These are phyloP conservation scores for Inga leiocalycina DNA, from an alignment of 306 rosid species.

Conservation along the genomic window DNA sequence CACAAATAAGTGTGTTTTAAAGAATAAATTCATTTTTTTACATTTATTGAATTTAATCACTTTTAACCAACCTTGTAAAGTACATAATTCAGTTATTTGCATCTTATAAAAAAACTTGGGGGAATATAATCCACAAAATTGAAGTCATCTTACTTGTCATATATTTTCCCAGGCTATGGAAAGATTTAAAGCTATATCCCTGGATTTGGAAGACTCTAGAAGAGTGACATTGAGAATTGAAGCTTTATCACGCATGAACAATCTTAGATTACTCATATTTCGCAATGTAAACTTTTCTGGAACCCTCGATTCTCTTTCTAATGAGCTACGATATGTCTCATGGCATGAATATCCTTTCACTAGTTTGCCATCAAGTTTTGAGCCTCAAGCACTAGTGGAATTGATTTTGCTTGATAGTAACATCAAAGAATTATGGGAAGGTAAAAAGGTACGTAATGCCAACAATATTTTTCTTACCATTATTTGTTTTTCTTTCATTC, in stretches of 20 bases:
- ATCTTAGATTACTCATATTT: slow-evolving; percentile 20
- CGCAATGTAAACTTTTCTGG: background rate
- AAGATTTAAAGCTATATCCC: background rate
- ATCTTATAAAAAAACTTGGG: no score
- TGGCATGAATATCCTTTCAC: background rate
- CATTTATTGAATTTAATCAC: no score
- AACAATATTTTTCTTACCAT: no score
- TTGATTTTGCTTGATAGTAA: background rate
- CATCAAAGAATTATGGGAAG: background rate
- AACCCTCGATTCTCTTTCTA: background rate
- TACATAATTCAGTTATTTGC: no score
- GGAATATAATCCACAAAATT: background rate
- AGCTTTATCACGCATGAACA: slow-evolving; percentile 24
- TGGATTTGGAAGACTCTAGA: background rate
- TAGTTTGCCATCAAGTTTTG: background rate
- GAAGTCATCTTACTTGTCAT: background rate
- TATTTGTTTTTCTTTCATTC: background rate
- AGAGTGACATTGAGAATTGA: background rate
- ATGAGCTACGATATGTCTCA: background rate
- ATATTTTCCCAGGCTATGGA: background rate
- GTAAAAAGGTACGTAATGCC: background rate
- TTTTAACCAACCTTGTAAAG: no score
- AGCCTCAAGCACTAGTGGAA: background rate
- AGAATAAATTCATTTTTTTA: no score
- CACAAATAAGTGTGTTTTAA: no score